These are phyloP conservation scores for Naganishia kalamii DNA, from an alignment of 768 basidiomycete genomes.

Conservation along the genomic window DNA sequence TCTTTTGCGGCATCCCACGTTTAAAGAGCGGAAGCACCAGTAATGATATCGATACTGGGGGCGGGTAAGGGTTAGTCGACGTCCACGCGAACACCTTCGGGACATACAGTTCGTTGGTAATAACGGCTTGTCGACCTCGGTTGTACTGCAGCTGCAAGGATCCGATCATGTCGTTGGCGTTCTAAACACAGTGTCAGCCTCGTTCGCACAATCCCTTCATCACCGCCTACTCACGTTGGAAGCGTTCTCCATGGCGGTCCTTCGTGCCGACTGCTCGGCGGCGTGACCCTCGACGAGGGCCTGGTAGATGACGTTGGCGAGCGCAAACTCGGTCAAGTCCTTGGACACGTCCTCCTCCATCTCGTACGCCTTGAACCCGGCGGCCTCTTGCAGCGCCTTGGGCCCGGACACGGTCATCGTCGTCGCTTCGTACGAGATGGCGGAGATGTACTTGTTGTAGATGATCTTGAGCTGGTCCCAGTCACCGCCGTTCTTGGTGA, in stretches of 20 bases:
- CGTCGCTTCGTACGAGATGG: conserved; percentile 79
- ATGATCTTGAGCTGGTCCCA: conserved; percentile 61
- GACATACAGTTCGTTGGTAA: conserved; percentile 55
- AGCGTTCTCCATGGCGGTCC: conserved; percentile 99
- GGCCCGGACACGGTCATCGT: conserved; percentile 73
- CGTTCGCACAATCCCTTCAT: not conserved
- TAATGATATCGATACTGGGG: conserved; percentile 35
- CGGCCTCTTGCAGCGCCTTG: conserved; percentile 72
- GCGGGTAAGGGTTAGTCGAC: not conserved
- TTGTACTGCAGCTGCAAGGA: conserved; percentile 90
- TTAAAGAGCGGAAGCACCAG: conserved; percentile 25
- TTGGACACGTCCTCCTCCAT: conserved; percentile 93
- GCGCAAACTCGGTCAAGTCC: conserved; percentile 87
- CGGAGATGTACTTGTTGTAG: conserved; percentile 52
- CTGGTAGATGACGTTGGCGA: conserved; percentile 93
- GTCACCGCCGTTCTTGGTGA: conserved; percentile 73
- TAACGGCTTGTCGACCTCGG: conserved; percentile 95
- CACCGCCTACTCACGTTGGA: conserved; percentile 55
- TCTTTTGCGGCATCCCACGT: conserved; percentile 5
- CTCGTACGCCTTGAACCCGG: conserved; percentile 90
- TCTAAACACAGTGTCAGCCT: not conserved
- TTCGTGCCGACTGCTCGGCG: conserved; percentile 69
- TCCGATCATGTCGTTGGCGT: conserved; percentile 82
- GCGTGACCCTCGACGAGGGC: conserved; percentile 92
- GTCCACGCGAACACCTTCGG: not conserved